Conservation (phyloP, 345 rosid species). For the Sisymbrium altissimum region DNA sequence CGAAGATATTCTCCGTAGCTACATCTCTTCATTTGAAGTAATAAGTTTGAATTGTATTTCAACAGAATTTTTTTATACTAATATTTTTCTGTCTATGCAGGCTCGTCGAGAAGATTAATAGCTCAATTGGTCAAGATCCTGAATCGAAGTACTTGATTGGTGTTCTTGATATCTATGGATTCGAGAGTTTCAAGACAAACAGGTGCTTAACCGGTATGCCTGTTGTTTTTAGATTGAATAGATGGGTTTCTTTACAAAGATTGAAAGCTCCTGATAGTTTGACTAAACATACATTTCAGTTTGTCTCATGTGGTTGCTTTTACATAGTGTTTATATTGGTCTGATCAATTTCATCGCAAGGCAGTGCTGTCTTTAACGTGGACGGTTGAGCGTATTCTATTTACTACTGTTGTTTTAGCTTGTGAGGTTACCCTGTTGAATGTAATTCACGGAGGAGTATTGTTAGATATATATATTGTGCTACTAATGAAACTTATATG, state of each 20-base stretch:
- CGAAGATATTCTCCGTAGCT: slow-evolving; percentile 11
- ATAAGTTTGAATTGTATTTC: neutral
- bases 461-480: neutral
- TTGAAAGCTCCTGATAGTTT: neutral
- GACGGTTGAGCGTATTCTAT: neutral
- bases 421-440: neutral
- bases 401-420: slow-evolving; percentile 15
- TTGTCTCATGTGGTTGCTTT: slow-evolving; percentile 7
- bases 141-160: slow-evolving; percentile 85
- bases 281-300: neutral
- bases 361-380: slow-evolving; percentile 10
- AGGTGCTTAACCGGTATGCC: slow-evolving; percentile 92
- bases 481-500: slow-evolving; percentile 1
- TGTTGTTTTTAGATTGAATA: slow-evolving; percentile 41
- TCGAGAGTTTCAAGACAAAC: slow-evolving; percentile 99
- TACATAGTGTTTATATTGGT: slow-evolving; percentile 6
- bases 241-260: slow-evolving; percentile 30
- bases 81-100: slow-evolving; percentile 38
- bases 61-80: slow-evolving; percentile 6
- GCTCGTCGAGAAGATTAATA: slow-evolving; percentile 91
- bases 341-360: slow-evolving; percentile 12
- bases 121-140: slow-evolving; percentile 95
- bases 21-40: neutral
- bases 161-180: slow-evolving; percentile 98
- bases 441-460: neutral